These are phyloP conservation scores for Sporormia fimetaria DNA, from an alignment of 495 filamentous ascomycete genomes.

Conservation along the genomic window DNA sequence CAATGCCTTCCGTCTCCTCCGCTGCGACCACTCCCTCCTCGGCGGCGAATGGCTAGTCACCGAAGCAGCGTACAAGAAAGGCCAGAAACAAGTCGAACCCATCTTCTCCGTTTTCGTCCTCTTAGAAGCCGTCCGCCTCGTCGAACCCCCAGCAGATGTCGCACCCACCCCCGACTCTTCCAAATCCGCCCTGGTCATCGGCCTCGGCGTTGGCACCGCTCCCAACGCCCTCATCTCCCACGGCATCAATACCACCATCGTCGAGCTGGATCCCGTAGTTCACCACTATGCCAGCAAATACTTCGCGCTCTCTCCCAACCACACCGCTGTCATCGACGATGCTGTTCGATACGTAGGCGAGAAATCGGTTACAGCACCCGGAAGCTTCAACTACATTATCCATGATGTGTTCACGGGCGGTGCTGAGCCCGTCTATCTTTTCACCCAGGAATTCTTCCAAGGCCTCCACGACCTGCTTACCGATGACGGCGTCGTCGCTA, in stretches of 20 bases:
- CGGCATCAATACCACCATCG: constrained; percentile 80
- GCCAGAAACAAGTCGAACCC: constrained; percentile 53
- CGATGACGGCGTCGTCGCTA: constrained; percentile 73
- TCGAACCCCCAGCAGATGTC: constrained; percentile 37
- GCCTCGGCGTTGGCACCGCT: constrained; percentile 83
- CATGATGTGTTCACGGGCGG: constrained; percentile 99
- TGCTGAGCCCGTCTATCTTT: constrained; percentile 76
- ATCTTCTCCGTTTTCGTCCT: constrained; percentile 89
- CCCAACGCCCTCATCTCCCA: constrained; percentile 77
- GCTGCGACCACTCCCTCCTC: constrained; percentile 87
- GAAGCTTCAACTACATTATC: constrained; percentile 74
- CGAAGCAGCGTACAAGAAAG: constrained; percentile 25
- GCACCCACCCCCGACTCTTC: constrained; percentile 43
- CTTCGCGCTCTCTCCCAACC: constrained; percentile 67
- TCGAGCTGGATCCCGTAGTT: constrained; percentile 88
- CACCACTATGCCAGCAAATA: constrained; percentile 70
- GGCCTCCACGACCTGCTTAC: constrained; percentile 58
- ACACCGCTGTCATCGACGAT: constrained; percentile 70
- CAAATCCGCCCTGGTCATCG: constrained; percentile 76
- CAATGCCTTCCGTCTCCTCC: constrained; percentile 65
- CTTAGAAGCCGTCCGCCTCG: constrained; percentile 78
- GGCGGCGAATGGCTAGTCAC: constrained; percentile 83
- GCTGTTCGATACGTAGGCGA: constrained; percentile 60
- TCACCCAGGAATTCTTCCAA: constrained; percentile 71
- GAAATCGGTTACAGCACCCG: constrained; percentile 35